Evolutionary conservation across 2,329 filamentous ascomycete species (phyloP), one percentile per base, ranked within the genome.

Genomic region (Fusarium pseudocircinatum): DNA sequence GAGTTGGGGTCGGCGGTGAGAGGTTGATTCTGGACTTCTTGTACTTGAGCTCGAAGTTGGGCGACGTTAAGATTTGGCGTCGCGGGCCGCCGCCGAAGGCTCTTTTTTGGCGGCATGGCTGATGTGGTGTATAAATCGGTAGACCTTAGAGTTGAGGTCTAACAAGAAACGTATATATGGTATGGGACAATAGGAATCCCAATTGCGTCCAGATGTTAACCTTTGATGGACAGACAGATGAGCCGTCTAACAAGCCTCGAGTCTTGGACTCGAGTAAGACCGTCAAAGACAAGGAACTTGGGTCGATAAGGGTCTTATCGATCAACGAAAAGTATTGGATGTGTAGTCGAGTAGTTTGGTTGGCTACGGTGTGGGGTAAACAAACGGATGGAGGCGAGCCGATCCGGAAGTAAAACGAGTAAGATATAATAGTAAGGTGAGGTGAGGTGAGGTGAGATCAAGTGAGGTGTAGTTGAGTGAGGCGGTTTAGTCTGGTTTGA

Each of bases 1-100:
- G 85, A 87, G 63, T 85, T 83, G 60, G 84, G 85, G 63, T 83
- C 81, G 73, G 79, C 78, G 78, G 78, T 76, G 75, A 75, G 76
- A 63, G 70, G 70, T 60, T 77, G 74, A 40, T 81, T 79, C 64
- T 78, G 65, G 58, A 52, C 39, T 44, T 74, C 54, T 49, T 58
- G 67, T 40, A 56, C 58, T 57, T 74, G 70, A 58, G 72, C 28
- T 56, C 63, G 70, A 44, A 59, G 37, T 37, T 67, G 70, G 63
- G 71, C 75, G 63, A 81, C 72, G 70, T 82, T 82, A 74, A 85
- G 80, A 67, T 83, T 82, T 60, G 84, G 84, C 69, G 84, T 85
- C 44, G 82, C 79, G 62, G 83, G 82, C 72, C 82, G 83, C 78
- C 79, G 78, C 75, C 80, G 77, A 46, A 76, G 54, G 61, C 62